Conservation (phyloP, 2,329 filamentous ascomycete species). For the Ophiosphaerella narmari region DNA sequence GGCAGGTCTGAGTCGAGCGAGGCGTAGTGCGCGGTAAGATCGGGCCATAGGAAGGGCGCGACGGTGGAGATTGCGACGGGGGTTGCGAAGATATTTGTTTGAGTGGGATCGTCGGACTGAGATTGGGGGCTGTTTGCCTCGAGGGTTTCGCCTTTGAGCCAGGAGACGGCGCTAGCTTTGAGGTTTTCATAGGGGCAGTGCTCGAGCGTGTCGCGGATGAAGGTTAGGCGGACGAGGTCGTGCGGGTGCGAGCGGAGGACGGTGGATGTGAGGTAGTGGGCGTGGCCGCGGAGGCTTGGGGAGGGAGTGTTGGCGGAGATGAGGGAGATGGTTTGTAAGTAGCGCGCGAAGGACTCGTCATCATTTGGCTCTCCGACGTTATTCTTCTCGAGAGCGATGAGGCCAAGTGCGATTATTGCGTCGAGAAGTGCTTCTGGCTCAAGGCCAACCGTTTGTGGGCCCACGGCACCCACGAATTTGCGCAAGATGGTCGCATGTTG, state of each 20-base stretch:
- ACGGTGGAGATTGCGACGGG: constrained; percentile 54
- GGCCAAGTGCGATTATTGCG: constrained; percentile 57
- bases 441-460: constrained; percentile 42
- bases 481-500: constrained; percentile 57
- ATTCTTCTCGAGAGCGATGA: constrained; percentile 55
- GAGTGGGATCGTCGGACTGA: constrained; percentile 12
- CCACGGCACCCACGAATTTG: constrained; percentile 54
- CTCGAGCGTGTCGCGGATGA: constrained; percentile 61
- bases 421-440: constrained; percentile 60
- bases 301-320: constrained; percentile 56
- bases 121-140: constrained; percentile 46
- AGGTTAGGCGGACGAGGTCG: constrained; percentile 55
- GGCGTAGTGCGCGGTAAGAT: constrained; percentile 50
- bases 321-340: constrained; percentile 56
- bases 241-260: constrained; percentile 60
- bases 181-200: constrained; percentile 59
- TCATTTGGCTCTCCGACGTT: constrained; percentile 52
- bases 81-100: constrained; percentile 51
- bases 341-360: constrained; percentile 58
- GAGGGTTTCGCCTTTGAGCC: constrained; percentile 65
- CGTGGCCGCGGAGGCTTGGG: constrained; percentile 53
- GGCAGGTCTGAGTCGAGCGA: constrained; percentile 20
- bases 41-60: constrained; percentile 58
- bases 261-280: constrained; percentile 55
- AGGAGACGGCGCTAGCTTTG: constrained; percentile 62